These are phyloP conservation scores for Chaetomiaceae sp. DNA, from an alignment of 2,329 filamentous ascomycete genomes.

Conservation along the genomic window DNA sequence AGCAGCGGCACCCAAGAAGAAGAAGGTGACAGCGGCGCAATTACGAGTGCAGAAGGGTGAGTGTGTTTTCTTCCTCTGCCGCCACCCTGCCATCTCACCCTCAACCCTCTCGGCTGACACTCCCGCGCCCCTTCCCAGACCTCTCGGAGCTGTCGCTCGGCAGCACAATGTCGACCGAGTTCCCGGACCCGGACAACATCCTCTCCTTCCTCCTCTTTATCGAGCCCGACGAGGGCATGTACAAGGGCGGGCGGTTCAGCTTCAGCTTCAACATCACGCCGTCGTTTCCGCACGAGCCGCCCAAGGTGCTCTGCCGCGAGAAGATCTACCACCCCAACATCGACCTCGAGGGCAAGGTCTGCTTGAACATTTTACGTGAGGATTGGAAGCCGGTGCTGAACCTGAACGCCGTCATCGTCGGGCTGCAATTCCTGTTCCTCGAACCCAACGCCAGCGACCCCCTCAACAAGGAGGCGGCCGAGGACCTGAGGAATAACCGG, in stretches of 20 bases:
- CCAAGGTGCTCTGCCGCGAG: slow-evolving; percentile 93
- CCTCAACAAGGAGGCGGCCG: slow-evolving; percentile 96
- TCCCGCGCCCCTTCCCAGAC: slow-evolving; percentile 48
- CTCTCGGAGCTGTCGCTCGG: slow-evolving; percentile 76
- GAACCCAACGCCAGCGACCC: slow-evolving; percentile 96
- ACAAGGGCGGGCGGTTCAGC: slow-evolving; percentile 80
- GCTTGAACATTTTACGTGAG: slow-evolving; percentile 92
- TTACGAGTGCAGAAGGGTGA: slow-evolving; percentile 92
- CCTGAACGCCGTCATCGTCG: slow-evolving; percentile 92
- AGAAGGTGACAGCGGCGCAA: slow-evolving; percentile 97
- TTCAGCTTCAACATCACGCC: slow-evolving; percentile 92
- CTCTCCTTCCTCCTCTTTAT: slow-evolving; percentile 79
- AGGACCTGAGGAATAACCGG: slow-evolving; percentile 79
- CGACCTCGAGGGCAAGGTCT: slow-evolving; percentile 95
- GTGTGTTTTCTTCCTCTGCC: slow-evolving; percentile 12
- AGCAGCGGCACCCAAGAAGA: slow-evolving; percentile 73
- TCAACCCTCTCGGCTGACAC: slow-evolving; percentile 7
- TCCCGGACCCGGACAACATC: slow-evolving; percentile 79
- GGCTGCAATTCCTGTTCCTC: slow-evolving; percentile 94
- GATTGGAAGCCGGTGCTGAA: slow-evolving; percentile 99
- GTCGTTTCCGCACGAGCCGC: slow-evolving; percentile 94
- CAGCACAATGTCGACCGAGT: slow-evolving; percentile 74
- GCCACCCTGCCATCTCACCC: background rate
- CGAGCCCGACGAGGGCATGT: slow-evolving; percentile 80
- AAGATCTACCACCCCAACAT: slow-evolving; percentile 99